Evolutionary conservation across 306 rosid species (phyloP).

Genomic region (Ormosia emarginata): DNA sequence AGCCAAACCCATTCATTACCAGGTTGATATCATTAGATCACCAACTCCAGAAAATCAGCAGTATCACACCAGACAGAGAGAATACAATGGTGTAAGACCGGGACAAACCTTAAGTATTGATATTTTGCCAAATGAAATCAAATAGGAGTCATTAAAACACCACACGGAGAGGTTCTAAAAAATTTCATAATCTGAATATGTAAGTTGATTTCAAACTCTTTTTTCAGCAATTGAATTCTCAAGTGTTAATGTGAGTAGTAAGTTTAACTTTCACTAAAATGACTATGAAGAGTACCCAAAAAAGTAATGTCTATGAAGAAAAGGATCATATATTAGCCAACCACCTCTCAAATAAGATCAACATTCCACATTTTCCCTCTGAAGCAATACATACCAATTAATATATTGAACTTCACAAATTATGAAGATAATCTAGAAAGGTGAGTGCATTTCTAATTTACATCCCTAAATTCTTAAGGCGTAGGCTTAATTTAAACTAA

Average conservation of each 20-base stretch:
- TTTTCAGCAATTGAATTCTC: conserved; percentile 5
- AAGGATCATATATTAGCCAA: not conserved
- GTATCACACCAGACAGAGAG: conserved; percentile 37
- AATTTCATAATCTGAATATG: not conserved
- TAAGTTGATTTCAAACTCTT: not conserved
- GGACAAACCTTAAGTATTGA: conserved; percentile 39
- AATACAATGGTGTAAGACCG: conserved; percentile 39
- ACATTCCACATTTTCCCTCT: not conserved
- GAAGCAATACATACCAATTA: not conserved
- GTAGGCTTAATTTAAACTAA: not conserved
- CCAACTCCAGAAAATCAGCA: conserved; percentile 52
- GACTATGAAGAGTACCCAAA: not conserved
- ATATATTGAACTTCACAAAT: not conserved
- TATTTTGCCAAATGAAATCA: conserved; percentile 48
- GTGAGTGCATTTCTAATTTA: not conserved
- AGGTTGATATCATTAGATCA: not conserved
- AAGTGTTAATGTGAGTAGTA: not conserved
- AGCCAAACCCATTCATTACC: conserved; percentile 1
- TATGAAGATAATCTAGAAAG: not conserved
- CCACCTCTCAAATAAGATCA: not conserved
- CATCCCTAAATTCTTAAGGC: not conserved
- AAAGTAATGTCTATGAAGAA: not conserved
- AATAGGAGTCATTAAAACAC: conserved; percentile 9
- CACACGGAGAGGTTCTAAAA: not conserved
- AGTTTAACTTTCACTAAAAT: not conserved